A percentile compares a stretch with the other conserved stretches of the same genome.
Conservation (phyloP, 768 basidiomycete species). For the Suillus bovinus region DNA sequence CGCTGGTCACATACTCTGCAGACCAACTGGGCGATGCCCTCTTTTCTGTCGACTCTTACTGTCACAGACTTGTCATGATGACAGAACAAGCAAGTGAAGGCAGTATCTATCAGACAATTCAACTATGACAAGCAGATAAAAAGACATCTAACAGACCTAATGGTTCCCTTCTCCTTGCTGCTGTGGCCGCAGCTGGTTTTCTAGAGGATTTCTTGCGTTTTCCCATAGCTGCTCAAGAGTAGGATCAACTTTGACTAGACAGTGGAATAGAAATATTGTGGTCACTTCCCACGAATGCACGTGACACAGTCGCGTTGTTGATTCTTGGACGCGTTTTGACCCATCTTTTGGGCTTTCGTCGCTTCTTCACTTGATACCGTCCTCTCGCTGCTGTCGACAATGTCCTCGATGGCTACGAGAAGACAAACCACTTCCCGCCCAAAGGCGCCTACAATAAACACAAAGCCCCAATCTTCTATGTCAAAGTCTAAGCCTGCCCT, state of each 20-base stretch:
- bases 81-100: constrained; percentile 87
- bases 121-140: constrained; percentile 5
- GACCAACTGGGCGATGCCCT: constrained; percentile 75
- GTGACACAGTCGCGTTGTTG: constrained; percentile 36
- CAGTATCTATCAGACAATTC: constrained; percentile 54
- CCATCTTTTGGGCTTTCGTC: neutral
- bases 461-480: constrained; percentile 51
- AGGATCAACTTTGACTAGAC: neutral
- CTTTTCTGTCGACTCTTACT: constrained; percentile 83
- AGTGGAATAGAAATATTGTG: neutral
- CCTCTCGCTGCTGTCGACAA: constrained; percentile 3
- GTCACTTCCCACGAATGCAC: constrained; percentile 21
- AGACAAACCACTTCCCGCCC: constrained; percentile 54
- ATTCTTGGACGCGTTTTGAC: constrained; percentile 34
- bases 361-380: neutral
- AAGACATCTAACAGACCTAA: constrained; percentile 51
- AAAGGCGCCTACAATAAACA: constrained; percentile 35
- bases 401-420: constrained; percentile 58
- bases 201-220: constrained; percentile 90
- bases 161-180: constrained; percentile 65
- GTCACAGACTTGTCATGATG: constrained; percentile 89
- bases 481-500: constrained; percentile 40
- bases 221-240: constrained; percentile 55
- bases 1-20: constrained; percentile 87
- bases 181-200: constrained; percentile 68